A percentile compares a stretch with the other conserved stretches of the same genome.
Evolutionary conservation across 2,329 filamentous ascomycete species (phyloP).

Genomic region (Cladosporium halotolerans): DNA sequence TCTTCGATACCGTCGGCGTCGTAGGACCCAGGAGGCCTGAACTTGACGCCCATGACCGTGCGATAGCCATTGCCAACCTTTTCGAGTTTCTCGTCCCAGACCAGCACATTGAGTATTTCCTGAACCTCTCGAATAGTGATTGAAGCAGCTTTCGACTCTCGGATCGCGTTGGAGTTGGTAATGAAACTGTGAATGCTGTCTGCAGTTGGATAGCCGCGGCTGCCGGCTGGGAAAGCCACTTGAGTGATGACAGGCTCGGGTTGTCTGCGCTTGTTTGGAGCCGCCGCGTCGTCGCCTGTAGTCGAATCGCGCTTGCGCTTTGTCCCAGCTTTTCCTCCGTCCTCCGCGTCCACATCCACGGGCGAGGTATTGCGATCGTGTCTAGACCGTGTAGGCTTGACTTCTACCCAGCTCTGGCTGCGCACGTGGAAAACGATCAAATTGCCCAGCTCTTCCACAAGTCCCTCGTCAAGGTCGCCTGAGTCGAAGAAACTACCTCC

Average conservation of each 20-base stretch:
- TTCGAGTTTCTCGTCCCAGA: conserved; percentile 82
- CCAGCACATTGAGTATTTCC: conserved; percentile 79
- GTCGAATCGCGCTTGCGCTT: conserved; percentile 22
- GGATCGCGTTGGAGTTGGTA: conserved; percentile 61
- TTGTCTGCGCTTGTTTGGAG: conserved; percentile 27
- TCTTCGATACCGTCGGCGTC: conserved; percentile 31
- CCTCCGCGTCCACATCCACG: conserved; percentile 6
- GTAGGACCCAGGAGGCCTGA: conserved; percentile 20
- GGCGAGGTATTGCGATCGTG: conserved; percentile 8
- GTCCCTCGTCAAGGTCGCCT: conserved; percentile 78
- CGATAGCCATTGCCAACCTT: conserved; percentile 47
- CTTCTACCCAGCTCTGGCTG: conserved; percentile 62
- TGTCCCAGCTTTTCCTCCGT: conserved; percentile 12
- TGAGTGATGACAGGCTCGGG: conserved; percentile 20
- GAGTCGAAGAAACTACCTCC: conserved; percentile 95
- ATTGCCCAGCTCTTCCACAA: conserved; percentile 71
- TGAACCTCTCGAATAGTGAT: conserved; percentile 66
- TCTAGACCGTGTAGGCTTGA: conserved; percentile 20
- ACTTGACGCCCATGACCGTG: conserved; percentile 32
- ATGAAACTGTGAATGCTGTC: conserved; percentile 70
- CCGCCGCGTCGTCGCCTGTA: conserved; percentile 30
- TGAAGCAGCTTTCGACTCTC: conserved; percentile 52
- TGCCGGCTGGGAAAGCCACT: conserved; percentile 26
- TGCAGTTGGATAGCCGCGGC: conserved; percentile 69
- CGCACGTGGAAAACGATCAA: conserved; percentile 70